Base-by-base conservation (phyloP, 305 asterid genomes). In the Fraxinus velutina region DNA sequence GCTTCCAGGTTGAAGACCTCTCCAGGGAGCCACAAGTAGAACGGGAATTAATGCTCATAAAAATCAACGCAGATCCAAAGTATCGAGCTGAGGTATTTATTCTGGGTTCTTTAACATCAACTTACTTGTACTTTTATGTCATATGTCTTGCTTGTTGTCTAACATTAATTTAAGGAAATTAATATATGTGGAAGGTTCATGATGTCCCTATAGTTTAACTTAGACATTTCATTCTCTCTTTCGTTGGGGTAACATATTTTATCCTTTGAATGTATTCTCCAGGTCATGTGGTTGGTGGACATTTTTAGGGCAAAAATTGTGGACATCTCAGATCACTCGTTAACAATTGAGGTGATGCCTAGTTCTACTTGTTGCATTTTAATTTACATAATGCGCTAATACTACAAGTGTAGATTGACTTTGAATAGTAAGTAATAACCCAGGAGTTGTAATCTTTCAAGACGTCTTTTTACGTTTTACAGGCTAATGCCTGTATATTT, bases 261-360 rank as follows among this genome's bases (percentile, higher is more conserved):
- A 47, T 76, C 79, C 5, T 44, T 73, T 87, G 85, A 57, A 33
- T 82, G 78, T 81, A 79, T 47, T 81, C 80, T 79, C 82, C 92
- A 95, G 99, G 94, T 95, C 83, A 92, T 90, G 97, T 91, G 99
- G 99, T 88, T 95, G 76, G 99, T 91, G 88, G 97, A 95, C 89
- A 85, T 93, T 83, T 95, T 95, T 82, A 90, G 99, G 90, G 98
- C 95, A 73, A 95, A 90, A 89, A 90, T 95, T 85, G 99, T 95
- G 78, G 99, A 95, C 89, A 94, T 95, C 80, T 92, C 99, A 78
- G 97, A 95, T 82, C 87, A 89, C 79, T 89, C 98, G n/a, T 90
- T 95, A 24, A 94, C 98, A 22, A 92, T 95, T 70, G 99, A 95
- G 98, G 99, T 95, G 85, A 83, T 82, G 83, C 34, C 52, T 50